These are phyloP conservation scores for Leccinum griseonigrum DNA, from an alignment of 1,284 basidiomycete genomes.

Conservation along the genomic window DNA sequence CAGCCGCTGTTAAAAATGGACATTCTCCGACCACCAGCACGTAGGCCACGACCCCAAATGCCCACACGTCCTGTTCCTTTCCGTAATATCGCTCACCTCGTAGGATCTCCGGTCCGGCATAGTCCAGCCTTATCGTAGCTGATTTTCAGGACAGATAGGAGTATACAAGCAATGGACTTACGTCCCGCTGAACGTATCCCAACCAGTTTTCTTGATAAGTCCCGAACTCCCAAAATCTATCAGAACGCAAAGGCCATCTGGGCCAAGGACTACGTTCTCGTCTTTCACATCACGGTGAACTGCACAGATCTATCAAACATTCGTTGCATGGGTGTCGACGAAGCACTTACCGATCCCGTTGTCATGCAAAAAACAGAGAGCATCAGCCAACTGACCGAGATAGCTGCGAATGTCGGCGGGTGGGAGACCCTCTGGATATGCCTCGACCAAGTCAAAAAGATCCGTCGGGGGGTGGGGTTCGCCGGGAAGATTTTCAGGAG, in stretches of 20 bases:
- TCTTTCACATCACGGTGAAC: conserved; percentile 99
- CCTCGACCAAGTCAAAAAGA: conserved; percentile 94
- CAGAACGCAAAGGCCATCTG: conserved; percentile 77
- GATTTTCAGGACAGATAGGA: conserved; percentile 16
- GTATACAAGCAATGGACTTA: conserved; percentile 41
- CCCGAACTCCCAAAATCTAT: conserved; percentile 98
- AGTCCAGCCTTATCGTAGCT: conserved; percentile 71
- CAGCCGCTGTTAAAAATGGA: conserved; percentile 85
- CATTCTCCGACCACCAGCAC: conserved; percentile 96
- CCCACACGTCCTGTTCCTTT: conserved; percentile 98
- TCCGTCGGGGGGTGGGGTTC: conserved; percentile 67
- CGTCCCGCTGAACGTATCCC: conserved; percentile 97
- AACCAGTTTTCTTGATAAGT: conserved; percentile 77
- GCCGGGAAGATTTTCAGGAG: conserved; percentile 52
- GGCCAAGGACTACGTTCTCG: conserved; percentile 89
- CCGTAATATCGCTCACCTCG: conserved; percentile 93
- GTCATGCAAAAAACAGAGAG: conserved; percentile 85
- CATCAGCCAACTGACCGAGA: conserved; percentile 93
- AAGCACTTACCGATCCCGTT: conserved; percentile 75
- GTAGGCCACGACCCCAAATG: conserved; percentile 96
- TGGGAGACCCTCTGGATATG: conserved; percentile 82
- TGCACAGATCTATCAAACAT: conserved; percentile 31
- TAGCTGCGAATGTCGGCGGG: conserved; percentile 78
- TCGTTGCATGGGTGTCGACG: conserved; percentile 4
- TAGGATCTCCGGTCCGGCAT: conserved; percentile 95